These are phyloP conservation scores for Neltuma alba DNA, from an alignment of 306 rosid species.

Conservation along the genomic window DNA sequence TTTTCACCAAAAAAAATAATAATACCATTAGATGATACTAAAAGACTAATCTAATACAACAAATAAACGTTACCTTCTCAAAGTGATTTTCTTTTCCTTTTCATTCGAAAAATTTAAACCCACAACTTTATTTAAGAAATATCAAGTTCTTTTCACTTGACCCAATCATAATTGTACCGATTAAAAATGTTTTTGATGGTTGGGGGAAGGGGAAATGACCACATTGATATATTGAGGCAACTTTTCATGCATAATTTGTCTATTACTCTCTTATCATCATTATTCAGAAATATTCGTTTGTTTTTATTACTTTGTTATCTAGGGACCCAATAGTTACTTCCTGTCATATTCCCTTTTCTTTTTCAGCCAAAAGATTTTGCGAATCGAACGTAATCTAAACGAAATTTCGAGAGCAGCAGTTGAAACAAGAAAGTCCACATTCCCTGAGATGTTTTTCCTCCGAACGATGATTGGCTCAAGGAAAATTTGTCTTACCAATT, in stretches of 20 bases:
- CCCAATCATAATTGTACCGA: not conserved
- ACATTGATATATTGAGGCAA: not conserved
- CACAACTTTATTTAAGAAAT: not conserved
- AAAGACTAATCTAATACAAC: not conserved
- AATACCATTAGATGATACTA: not conserved
- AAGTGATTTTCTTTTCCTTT: too few relatives aligned
- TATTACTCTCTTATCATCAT: not conserved
- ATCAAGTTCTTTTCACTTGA: not conserved
- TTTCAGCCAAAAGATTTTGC: not conserved
- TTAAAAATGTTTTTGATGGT: not conserved
- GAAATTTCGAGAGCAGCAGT: not conserved
- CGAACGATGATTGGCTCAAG: not conserved
- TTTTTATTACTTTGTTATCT: not conserved
- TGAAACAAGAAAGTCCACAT: not conserved
- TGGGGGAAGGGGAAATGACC: not conserved
- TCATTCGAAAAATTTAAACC: not conserved
- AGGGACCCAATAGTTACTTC: not conserved
- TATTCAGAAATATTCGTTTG: not conserved
- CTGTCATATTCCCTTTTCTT: not conserved
- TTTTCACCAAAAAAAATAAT: not conserved
- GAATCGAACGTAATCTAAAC: not conserved
- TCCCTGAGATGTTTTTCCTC: constrained; percentile 12
- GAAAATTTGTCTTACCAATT: not conserved
- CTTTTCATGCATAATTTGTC: not conserved
- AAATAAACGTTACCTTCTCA: not conserved